Evolutionary conservation across 129 eudicot genomes (phyloP).

Genomic region (Smallanthus sonchifolius): DNA sequence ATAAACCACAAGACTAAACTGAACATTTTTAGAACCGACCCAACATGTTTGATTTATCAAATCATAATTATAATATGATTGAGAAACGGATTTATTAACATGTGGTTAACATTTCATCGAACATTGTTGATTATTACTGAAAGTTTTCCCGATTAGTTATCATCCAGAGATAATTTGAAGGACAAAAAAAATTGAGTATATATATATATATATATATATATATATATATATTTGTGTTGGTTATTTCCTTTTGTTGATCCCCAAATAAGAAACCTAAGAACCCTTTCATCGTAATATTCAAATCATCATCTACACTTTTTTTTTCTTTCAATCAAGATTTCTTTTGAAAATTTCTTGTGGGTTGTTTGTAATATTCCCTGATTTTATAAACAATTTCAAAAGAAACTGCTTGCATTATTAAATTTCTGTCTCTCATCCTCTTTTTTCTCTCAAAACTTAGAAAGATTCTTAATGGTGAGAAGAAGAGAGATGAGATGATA

Average conservation of each 20-base stretch:
- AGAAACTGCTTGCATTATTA: slow-evolving; percentile 2
- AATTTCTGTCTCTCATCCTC: slow-evolving; percentile 15
- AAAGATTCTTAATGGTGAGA: slow-evolving; percentile 12
- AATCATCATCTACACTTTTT: neutral
- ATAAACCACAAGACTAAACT: no score
- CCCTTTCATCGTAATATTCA: neutral
- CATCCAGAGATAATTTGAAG: neutral
- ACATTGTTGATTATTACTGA: neutral
- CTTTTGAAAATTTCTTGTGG: neutral
- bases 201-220: neutral
- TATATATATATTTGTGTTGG: neutral
- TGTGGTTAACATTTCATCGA: neutral
- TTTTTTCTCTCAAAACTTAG: slow-evolving; percentile 22
- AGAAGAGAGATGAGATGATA: slow-evolving; percentile 23
- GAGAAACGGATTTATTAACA: neutral
- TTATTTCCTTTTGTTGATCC: neutral
- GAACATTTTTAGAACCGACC: no score
- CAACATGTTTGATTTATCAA: no score
- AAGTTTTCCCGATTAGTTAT: neutral
- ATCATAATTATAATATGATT: no score
- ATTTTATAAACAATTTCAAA: neutral
- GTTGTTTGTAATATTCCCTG: neutral
- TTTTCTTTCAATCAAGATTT: neutral
- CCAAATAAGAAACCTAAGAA: neutral
- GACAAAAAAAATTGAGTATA: neutral